Evolutionary conservation across 768 basidiomycete genomes (phyloP), one percentile per base, ranked within the genome.

Genomic region (Termitomyces sp.): DNA sequence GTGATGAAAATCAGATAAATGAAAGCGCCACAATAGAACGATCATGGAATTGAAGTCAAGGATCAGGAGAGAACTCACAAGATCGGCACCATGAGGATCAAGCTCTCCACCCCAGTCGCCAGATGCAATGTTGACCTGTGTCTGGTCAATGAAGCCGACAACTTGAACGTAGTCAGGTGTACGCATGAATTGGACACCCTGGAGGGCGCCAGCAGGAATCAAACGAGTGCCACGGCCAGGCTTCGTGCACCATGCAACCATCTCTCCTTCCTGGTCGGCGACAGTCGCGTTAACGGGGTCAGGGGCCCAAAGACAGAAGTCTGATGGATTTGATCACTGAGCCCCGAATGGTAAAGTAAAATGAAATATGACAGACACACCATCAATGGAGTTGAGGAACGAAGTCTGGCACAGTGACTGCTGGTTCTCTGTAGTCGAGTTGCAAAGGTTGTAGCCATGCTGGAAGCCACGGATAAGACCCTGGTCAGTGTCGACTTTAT

Each of bases 231-330:
- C 88, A 53, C 76, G 78, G 4, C 81, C 82, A 9, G 73, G 72
- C 67, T 85, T 80, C n/a, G 80, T 79, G 72, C 87, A 91, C 80
- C 81, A 90, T 2, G 86, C 79, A 13, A 90, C 85, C 63, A 79
- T 82, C 57, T 80, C 70, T 39, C 76, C 80, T 64, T 90, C 88
- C 2, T 78, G 77, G 55, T 86, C 78, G 27, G 77, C 81, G 57
- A 89, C 84, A 14, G 50, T 57, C 8, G 76, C 71, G 66, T 79
- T 75, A 13, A 76, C 70, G 27, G 67, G 68, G 2, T 75, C 60
- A 4, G 85, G 80, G 2, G 76, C 81, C 78, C 80, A 86, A 0
- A 86, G 58, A 54, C 85, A 86, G 64, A 81, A 86, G 66, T 86
- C 84, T 83, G 52, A 32, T 44, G 5, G 4, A n/a, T 5, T 39